Evolutionary conservation across 495 filamentous ascomycete genomes (phyloP).

Genomic region (Wilcoxina mikolae): DNA sequence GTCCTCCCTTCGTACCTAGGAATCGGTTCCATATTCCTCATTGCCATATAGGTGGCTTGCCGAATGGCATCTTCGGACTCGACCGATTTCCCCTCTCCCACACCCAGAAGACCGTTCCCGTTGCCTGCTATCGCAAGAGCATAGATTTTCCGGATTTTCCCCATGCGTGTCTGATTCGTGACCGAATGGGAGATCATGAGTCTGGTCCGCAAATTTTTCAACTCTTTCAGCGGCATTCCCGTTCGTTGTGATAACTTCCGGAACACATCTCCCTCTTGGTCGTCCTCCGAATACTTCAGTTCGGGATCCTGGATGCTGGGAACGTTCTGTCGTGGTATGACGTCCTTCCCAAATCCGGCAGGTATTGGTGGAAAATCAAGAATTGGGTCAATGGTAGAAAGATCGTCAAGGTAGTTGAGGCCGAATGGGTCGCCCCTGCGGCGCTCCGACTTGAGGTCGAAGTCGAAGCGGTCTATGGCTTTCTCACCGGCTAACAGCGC

Average conservation of each 20-base stretch:
- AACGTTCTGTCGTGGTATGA: slow-evolving; percentile 29
- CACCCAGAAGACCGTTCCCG: slow-evolving; percentile 63
- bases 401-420: slow-evolving; percentile 73
- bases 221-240: slow-evolving; percentile 45
- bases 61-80: slow-evolving; percentile 47
- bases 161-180: slow-evolving; percentile 86
- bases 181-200: slow-evolving; percentile 56
- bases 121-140: slow-evolving; percentile 68
- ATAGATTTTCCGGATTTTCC: slow-evolving; percentile 66
- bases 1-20: slow-evolving; percentile 80
- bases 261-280: slow-evolving; percentile 35
- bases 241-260: slow-evolving; percentile 36
- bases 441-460: slow-evolving; percentile 50
- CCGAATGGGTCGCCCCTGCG: slow-evolving; percentile 55
- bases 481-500: slow-evolving; percentile 76
- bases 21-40: slow-evolving; percentile 75
- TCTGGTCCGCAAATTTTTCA: slow-evolving; percentile 45
- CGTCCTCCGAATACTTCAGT: slow-evolving; percentile 17
- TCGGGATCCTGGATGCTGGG: slow-evolving; percentile 28
- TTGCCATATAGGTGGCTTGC: slow-evolving; percentile 59
- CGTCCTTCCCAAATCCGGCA: slow-evolving; percentile 10
- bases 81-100: slow-evolving; percentile 76
- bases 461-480: slow-evolving; percentile 61
- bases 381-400: slow-evolving; percentile 57
- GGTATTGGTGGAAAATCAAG: slow-evolving; percentile 51